Evolutionary conservation across 208 protist species (phyloP).

Genomic region (Acanthamoeba triangularis): DNA sequence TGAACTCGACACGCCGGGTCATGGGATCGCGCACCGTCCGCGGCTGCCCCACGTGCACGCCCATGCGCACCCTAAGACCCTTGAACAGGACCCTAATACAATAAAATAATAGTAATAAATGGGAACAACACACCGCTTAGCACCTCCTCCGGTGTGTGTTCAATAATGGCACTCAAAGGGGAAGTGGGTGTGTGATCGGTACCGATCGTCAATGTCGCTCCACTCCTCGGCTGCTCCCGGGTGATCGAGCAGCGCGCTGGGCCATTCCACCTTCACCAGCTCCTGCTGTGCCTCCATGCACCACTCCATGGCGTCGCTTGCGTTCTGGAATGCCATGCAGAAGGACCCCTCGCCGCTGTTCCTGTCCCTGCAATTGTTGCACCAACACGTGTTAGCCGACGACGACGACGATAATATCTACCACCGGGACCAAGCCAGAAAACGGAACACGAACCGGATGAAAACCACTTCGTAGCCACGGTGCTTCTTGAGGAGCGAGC

Average conservation of each 20-base stretch:
- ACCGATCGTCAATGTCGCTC: constrained; percentile 42
- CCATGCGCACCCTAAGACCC: constrained; percentile 59
- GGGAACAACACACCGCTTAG: no score
- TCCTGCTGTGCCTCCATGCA: constrained; percentile 57
- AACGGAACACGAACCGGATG: constrained; percentile 12
- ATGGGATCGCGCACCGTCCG: constrained; percentile 25
- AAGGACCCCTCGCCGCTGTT: constrained; percentile 73
- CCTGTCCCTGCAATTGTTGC: neutral
- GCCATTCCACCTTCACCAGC: constrained; percentile 59
- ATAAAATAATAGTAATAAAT: no score
- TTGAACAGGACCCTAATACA: neutral
- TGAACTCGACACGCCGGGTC: constrained; percentile 52
- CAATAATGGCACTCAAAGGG: neutral
- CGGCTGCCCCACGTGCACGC: constrained; percentile 40
- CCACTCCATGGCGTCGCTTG: constrained; percentile 19
- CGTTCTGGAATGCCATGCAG: constrained; percentile 67
- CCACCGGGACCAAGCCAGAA: no score
- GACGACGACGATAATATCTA: neutral
- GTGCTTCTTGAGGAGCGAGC: constrained; percentile 60
- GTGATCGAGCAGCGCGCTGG: constrained; percentile 52
- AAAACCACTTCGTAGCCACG: constrained; percentile 57
- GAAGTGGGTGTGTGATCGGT: neutral
- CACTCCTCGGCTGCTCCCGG: constrained; percentile 60
- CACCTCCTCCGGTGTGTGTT: no score
- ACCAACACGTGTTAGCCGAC: neutral